Evolutionary conservation across 495 filamentous ascomycete species (phyloP), one percentile per base, ranked within the genome.

Genomic region (Annulohypoxylon stygium): DNA sequence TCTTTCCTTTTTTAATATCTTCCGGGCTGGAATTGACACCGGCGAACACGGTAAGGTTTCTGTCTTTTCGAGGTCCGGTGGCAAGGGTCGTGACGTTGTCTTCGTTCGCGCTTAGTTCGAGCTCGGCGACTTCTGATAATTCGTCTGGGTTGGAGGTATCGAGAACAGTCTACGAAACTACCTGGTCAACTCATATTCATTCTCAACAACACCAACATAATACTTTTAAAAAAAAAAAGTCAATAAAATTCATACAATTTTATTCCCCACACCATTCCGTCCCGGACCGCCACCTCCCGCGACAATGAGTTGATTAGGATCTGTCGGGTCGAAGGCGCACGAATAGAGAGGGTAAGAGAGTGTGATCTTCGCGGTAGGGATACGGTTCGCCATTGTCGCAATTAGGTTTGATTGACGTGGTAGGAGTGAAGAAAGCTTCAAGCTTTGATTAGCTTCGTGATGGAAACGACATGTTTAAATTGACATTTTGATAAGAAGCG

Each of bases 261-360:
- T 95, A 81, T 98, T 99, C 33, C 90, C 89, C 37, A 98, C 93
- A 53, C 95, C 96, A 76, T 87, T 96, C 65, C 90, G 89, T 43
- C 91, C 89, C 76, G 94, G 90, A 18, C 95, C 95, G 68, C 95
- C 95, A 55, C 96, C 96, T 30, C 96, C 95, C 39, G 90, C 95
- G n/a, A 97, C 93, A 8, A 97, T 82, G 33, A 98, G 84, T 54
- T 88, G 88, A 68, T 87, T 85, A 65, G 88, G 87, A 83, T 96
- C 89, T 74, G 91, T 86, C 58, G 93, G 92, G 76, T 96, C 93
- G 80, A 98, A 98, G 77, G 94, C 95, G 71, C 92, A 92, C 18
- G 93, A 88, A 80, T 93, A 97, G 45, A 97, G 86, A n/a, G 96
- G 95, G 78, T 95, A 98, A 23, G 89, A 88, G 63, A 97, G 87